Evolutionary conservation across 164 flowering plant genomes (phyloP).

Genomic region (Annona cherimola): DNA sequence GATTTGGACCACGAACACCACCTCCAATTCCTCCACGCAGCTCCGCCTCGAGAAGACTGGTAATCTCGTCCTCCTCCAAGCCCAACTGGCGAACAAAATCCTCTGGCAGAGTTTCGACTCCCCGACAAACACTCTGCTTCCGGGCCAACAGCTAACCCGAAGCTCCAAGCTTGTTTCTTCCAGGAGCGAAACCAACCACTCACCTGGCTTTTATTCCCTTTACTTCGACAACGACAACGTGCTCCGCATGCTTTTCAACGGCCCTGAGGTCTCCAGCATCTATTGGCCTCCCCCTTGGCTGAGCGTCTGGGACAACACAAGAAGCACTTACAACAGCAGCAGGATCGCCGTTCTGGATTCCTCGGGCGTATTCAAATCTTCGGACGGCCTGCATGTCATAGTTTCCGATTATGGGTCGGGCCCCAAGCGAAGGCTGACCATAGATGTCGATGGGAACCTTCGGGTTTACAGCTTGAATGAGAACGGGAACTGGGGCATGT

Average conservation of each 20-base stretch:
- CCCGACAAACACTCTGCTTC: constrained; percentile 43
- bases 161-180: constrained; percentile 22
- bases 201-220: constrained; percentile 29
- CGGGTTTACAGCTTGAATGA: constrained; percentile 16
- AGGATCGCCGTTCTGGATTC: constrained; percentile 11
- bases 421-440: constrained; percentile 12
- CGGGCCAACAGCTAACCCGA: constrained; percentile 24
- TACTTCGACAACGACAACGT: constrained; percentile 36
- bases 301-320: not conserved
- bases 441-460: constrained; percentile 17
- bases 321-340: constrained; percentile 14
- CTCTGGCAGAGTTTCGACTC: constrained; percentile 38
- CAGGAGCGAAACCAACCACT: constrained; percentile 20
- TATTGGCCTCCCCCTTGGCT: constrained; percentile 28
- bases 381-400: not conserved
- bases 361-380: constrained; percentile 9
- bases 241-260: constrained; percentile 25
- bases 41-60: not conserved
- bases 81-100: not conserved
- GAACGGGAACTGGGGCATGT: constrained; percentile 7
- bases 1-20: constrained; percentile 17
- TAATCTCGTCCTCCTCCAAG: not conserved
- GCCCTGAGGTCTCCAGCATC: constrained; percentile 19
- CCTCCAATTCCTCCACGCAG: not conserved
- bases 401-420: constrained; percentile 15